These are phyloP conservation scores for Russula griseocarnosa DNA, from an alignment of 768 basidiomycete species.

Conservation along the genomic window DNA sequence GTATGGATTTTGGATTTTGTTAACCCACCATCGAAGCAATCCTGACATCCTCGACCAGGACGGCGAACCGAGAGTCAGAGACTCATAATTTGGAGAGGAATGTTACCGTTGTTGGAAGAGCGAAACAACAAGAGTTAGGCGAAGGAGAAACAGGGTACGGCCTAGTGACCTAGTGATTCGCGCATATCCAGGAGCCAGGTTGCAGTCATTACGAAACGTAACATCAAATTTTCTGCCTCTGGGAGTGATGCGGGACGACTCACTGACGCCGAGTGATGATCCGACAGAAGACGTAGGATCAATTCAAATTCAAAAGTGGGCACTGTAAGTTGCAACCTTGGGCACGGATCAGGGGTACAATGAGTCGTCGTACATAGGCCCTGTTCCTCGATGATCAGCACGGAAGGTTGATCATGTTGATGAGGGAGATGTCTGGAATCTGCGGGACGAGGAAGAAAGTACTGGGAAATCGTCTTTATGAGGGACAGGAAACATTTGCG, in stretches of 20 bases:
- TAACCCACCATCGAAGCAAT: background rate
- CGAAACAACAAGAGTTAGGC: background rate
- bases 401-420: background rate
- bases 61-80: background rate
- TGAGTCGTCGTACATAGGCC: background rate
- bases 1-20: background rate
- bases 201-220: too few relatives aligned
- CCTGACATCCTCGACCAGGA: background rate
- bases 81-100: background rate
- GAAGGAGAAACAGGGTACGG: background rate
- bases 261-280: background rate
- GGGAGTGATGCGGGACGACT: background rate
- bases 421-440: background rate
- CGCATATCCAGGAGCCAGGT: background rate
- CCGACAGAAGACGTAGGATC: too few relatives aligned
- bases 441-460: too few relatives aligned
- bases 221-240: background rate
- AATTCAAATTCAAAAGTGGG: background rate
- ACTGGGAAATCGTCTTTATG: background rate
- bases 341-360: background rate
- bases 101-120: background rate
- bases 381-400: background rate
- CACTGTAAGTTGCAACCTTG: background rate
- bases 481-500: background rate
- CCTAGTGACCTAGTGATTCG: background rate